Percentiles rank a stretch among this genome's conserved stretches.
Conservation (phyloP, 2,329 filamentous ascomycete genomes). For the Rhexocercosporidium sp. region DNA sequence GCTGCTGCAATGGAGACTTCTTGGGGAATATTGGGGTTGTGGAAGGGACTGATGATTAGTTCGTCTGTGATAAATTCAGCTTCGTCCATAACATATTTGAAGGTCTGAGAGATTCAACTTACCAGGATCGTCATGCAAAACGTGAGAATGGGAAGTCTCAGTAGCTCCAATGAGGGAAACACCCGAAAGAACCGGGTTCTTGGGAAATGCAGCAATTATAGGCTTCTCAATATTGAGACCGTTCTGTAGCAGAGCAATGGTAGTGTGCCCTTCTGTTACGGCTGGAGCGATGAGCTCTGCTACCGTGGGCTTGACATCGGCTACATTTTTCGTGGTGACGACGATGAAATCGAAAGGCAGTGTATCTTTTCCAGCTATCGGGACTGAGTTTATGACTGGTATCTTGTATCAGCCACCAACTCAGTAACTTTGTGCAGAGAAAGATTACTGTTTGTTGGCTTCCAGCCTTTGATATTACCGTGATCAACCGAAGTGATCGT, state of each 20-base stretch:
- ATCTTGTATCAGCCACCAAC: background rate
- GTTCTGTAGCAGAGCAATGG: constrained; percentile 37
- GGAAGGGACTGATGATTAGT: constrained; percentile 33
- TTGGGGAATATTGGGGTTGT: constrained; percentile 26
- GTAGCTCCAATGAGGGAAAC: constrained; percentile 36
- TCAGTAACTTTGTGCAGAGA: background rate
- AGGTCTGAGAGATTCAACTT: background rate
- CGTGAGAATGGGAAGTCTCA: constrained; percentile 29
- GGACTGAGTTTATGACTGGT: constrained; percentile 17
- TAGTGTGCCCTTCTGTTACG: constrained; percentile 33
- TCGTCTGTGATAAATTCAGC: constrained; percentile 19
- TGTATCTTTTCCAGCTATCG: constrained; percentile 15
- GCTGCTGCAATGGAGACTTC: constrained; percentile 22
- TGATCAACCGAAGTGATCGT: constrained; percentile 36
- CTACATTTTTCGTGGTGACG: constrained; percentile 37
- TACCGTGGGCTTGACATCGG: constrained; percentile 44
- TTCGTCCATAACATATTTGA: background rate
- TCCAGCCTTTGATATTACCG: constrained; percentile 33
- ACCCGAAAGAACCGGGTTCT: constrained; percentile 35
- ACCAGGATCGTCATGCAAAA: constrained; percentile 32
- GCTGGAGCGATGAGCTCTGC: constrained; percentile 34
- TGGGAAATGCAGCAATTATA: constrained; percentile 32
- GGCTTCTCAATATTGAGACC: constrained; percentile 39
- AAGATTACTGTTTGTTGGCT: constrained; percentile 29
- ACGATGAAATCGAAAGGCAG: constrained; percentile 35